Conservation (phyloP, 768 basidiomycete genomes). For the Trametes sanguinea region DNA sequence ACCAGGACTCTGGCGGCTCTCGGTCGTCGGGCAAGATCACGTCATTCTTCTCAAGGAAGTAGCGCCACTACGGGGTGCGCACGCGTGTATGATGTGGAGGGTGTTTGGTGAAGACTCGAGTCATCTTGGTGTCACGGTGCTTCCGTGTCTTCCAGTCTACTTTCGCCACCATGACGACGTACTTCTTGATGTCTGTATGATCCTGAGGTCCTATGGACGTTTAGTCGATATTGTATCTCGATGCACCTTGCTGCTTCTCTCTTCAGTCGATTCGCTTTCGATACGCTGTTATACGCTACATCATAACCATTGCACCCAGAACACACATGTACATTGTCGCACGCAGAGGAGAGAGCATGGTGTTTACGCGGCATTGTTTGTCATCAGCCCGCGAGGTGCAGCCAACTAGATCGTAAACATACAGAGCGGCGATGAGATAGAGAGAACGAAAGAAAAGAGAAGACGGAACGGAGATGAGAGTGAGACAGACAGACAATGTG, state of each 20-base stretch:
- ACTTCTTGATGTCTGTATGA: too few relatives aligned
- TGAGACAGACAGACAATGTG: constrained; percentile 17
- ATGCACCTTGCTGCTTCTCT: neutral
- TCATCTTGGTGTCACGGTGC: neutral
- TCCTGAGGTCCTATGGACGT: too few relatives aligned
- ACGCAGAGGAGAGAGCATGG: neutral
- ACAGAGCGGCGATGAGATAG: constrained; percentile 22
- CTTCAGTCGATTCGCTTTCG: neutral
- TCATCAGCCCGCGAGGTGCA: constrained; percentile 6
- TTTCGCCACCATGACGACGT: too few relatives aligned
- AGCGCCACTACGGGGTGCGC: neutral
- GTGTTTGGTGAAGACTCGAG: too few relatives aligned
- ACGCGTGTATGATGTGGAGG: neutral
- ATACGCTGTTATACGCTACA: neutral
- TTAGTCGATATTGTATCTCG: too few relatives aligned
- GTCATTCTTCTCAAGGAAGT: constrained; percentile 23
- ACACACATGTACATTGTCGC: neutral
- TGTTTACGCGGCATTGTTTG: constrained; percentile 12
- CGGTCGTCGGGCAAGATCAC: constrained; percentile 25
- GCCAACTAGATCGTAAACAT: constrained; percentile 27
- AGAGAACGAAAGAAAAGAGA: constrained; percentile 16
- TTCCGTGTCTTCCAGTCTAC: neutral
- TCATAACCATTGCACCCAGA: too few relatives aligned
- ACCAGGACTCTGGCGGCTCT: neutral
- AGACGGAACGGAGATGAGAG: constrained; percentile 22